phyloP scores from a whole-genome alignment of 805 yeast species.

The Priceomyces fermenticarens region DNA sequence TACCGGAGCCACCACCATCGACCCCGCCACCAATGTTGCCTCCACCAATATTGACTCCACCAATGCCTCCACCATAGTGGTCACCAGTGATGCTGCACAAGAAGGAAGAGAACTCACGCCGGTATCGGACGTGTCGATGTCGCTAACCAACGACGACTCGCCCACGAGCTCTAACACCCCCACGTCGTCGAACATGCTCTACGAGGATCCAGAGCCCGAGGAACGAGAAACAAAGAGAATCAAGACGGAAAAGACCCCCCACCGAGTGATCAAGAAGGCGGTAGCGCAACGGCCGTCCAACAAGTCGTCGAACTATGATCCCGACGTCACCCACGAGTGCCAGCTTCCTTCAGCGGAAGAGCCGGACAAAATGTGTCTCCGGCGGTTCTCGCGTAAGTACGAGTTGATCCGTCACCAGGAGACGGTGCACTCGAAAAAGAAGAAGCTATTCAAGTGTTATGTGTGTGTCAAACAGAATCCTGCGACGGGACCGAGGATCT shows the following conservation, averaged over 20 bases:
- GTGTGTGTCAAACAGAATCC: slow-evolving; percentile 75
- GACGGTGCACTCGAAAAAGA: slow-evolving; percentile 87
- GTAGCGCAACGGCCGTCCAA: slow-evolving; percentile 16
- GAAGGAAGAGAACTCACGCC: slow-evolving; percentile 3
- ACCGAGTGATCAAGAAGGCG: slow-evolving; percentile 25
- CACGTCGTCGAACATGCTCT: slow-evolving; percentile 11
- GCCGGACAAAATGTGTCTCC: slow-evolving; percentile 36
- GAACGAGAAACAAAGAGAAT: slow-evolving; percentile 16
- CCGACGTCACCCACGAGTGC: slow-evolving; percentile 46
- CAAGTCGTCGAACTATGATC: slow-evolving; percentile 43
- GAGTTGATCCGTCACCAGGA: slow-evolving; percentile 95
- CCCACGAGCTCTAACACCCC: slow-evolving; percentile 10
- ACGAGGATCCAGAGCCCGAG: slow-evolving; percentile 21
- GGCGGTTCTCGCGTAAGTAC: slow-evolving; percentile 61
- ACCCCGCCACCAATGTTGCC: too few species aligned
- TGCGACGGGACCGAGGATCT: slow-evolving; percentile 63
- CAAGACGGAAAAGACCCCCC: slow-evolving; percentile 26
- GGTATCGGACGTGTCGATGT: slow-evolving; percentile 6
- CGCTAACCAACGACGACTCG: slow-evolving; percentile 8
- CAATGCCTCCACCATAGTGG: too few species aligned
- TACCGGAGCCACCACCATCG: too few species aligned
- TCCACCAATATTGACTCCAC: too few species aligned
- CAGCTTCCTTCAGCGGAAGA: slow-evolving; percentile 44
- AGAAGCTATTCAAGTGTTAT: slow-evolving; percentile 81
- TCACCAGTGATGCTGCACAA: too few species aligned